Base-by-base conservation (phyloP, 306 rosid genomes). In the Sesbania bispinosa region DNA sequence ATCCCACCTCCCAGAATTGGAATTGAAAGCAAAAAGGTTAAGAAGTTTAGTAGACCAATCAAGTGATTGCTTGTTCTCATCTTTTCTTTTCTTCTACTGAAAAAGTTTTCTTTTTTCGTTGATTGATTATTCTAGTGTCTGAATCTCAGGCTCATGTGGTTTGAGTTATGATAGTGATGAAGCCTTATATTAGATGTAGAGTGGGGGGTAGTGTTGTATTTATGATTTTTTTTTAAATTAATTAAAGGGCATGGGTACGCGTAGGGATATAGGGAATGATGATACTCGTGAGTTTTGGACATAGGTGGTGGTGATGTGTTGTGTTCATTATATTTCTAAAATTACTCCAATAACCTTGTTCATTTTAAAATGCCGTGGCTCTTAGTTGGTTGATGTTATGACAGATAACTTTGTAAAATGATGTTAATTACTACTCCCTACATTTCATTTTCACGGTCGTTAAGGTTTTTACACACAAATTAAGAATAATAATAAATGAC, bases 1-100 rank as follows among this genome's bases (percentile, higher is more conserved):
- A 91, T 84, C 0, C 97, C 99, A 0, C 99, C 99, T 0, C 89
- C 97, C 0, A 94, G 81, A 68, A 94, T 94, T 18, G 99, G 99
- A 50, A 94, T 64, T 8, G 99, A 94, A 0, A 94, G 86, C 14
- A 94, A 74, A 82, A 94, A 91, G 39, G 99, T 94, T 14, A 82
- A 8, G 91, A 94, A 94, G 85, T 94, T 94, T 1, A 91, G 83
- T 0, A 69, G 2, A 0, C 99, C 99, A 2, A 94, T 85, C 82
- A 91, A 30, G 85, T 94, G 87, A 69, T 94, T 94, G 76, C 92
- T 94, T 5, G 48, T 6, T 82, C 96, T 89, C 97, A 94, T 85
- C 41, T 21, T 46, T 4, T 29, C 7, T 27, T 3, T 14, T 16
- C 1, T 19, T 1, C 0, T 0, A 0, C 0, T 16, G n/a, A n/a